Conservation (phyloP, 495 filamentous ascomycete species). For the Corynascus novoguineensis region DNA sequence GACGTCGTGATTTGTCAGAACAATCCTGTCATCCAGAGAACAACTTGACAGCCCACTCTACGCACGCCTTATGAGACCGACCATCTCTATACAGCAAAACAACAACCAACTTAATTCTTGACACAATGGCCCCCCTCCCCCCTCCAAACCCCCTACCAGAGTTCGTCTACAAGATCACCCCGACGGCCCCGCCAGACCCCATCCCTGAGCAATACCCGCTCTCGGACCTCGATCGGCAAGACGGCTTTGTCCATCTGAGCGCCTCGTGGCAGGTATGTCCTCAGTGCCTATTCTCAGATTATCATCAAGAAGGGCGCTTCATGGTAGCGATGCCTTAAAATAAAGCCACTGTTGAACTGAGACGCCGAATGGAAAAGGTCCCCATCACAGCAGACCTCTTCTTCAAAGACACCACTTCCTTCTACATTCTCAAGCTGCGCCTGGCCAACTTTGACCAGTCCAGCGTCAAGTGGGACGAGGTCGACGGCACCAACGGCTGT, state of each 20-base stretch:
- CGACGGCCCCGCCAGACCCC: conserved; percentile 40
- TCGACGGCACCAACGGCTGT: conserved; percentile 32
- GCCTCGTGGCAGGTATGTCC: conserved; percentile 40
- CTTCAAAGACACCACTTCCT: conserved; percentile 30
- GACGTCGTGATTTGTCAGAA: not conserved
- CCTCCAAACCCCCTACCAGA: conserved; percentile 35
- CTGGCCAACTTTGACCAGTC: conserved; percentile 21
- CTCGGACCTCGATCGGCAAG: conserved; percentile 46
- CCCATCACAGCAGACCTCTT: conserved; percentile 47
- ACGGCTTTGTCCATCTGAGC: conserved; percentile 52
- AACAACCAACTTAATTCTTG: not conserved
- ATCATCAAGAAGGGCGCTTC: no score
- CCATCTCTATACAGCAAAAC: not conserved
- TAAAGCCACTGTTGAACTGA: no score
- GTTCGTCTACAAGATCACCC: conserved; percentile 50
- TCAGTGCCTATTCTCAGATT: not conserved
- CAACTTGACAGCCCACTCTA: not conserved
- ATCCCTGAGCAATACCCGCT: conserved; percentile 44
- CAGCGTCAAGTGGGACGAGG: conserved; percentile 41
- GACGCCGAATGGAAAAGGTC: conserved; percentile 26
- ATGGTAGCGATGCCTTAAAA: no score
- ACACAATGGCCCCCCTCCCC: conserved; percentile 13
- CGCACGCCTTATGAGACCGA: no score
- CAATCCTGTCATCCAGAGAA: not conserved
- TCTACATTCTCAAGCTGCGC: conserved; percentile 43